A percentile compares a stretch with the other conserved stretches of the same genome.
Evolutionary conservation across 257 asterid genomes (phyloP).

Genomic region (Phtheirospermum japonicum): DNA sequence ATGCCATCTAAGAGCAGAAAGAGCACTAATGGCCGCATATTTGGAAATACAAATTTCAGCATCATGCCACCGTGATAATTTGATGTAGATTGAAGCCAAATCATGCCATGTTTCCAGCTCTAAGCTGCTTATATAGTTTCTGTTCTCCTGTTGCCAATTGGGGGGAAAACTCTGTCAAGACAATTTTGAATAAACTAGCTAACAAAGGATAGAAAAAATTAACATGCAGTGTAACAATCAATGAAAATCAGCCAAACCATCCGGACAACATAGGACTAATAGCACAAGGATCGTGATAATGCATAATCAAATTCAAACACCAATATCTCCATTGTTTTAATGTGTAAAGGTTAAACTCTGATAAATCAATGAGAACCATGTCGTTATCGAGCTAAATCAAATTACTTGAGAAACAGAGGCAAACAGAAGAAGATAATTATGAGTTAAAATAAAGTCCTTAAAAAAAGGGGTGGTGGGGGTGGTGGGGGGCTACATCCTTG

Average conservation of each 20-base stretch:
- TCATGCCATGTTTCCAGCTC: slow-evolving; percentile 86
- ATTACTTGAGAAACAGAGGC: too few relatives aligned
- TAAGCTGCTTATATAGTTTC: slow-evolving; percentile 37
- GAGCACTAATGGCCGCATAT: slow-evolving; percentile 45
- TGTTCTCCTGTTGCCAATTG: slow-evolving; percentile 48
- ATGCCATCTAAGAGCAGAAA: slow-evolving; percentile 77
- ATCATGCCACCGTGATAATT: slow-evolving; percentile 68
- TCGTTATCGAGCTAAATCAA: too few relatives aligned
- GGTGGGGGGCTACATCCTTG: too few relatives aligned
- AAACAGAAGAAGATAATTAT: too few relatives aligned
- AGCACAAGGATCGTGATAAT: neutral
- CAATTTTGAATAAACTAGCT: slow-evolving; percentile 11
- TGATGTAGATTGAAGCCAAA: slow-evolving; percentile 76
- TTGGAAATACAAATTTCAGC: slow-evolving; percentile 81
- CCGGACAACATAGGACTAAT: neutral
- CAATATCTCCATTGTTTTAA: too few relatives aligned
- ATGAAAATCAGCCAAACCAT: neutral
- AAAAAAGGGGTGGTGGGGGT: too few relatives aligned
- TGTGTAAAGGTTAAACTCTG: too few relatives aligned
- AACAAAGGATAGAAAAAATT: slow-evolving; percentile 9
- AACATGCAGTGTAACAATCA: slow-evolving; percentile 5
- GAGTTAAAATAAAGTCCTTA: too few relatives aligned
- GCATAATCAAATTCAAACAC: slow-evolving; percentile 19
- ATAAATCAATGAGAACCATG: too few relatives aligned
- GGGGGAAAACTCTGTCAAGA: slow-evolving; percentile 21